phyloP scores from a whole-genome alignment of 2,329 filamentous ascomycete species.

The Pyrenophora graminea region DNA sequence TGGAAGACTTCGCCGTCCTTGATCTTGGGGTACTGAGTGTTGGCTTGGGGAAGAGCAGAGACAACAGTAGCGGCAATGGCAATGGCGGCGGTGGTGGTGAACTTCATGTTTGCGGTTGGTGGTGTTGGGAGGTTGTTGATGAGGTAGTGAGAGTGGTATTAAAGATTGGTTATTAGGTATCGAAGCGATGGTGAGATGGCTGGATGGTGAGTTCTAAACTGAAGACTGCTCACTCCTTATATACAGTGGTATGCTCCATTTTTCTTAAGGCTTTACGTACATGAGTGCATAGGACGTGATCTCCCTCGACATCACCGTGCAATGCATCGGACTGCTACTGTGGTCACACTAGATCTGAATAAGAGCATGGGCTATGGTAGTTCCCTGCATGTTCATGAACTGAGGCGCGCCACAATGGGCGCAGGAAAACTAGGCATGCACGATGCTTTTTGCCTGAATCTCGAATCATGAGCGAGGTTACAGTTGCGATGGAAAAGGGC shows the following conservation, averaged over 20 bases:
- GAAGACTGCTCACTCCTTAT: slow-evolving; percentile 11
- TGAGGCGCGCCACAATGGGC: slow-evolving; percentile 4
- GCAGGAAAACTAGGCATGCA: background rate
- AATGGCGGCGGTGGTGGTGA: background rate
- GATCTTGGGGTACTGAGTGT: slow-evolving; percentile 18
- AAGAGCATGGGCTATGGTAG: slow-evolving; percentile 13
- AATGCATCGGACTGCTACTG: slow-evolving; percentile 19
- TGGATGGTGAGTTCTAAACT: slow-evolving; percentile 5
- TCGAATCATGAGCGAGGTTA: slow-evolving; percentile 10
- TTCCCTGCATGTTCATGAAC: slow-evolving; percentile 11
- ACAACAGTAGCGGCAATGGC: background rate
- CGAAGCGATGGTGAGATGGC: slow-evolving; percentile 5
- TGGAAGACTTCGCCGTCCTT: slow-evolving; percentile 50
- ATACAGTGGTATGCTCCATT: slow-evolving; percentile 10
- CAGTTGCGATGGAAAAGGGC: background rate
- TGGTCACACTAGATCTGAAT: slow-evolving; percentile 20
- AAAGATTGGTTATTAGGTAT: slow-evolving; percentile 4
- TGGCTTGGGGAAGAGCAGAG: slow-evolving; percentile 11
- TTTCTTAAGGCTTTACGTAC: background rate
- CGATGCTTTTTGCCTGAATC: background rate
- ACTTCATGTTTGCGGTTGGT: slow-evolving; percentile 11
- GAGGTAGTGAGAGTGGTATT: slow-evolving; percentile 2
- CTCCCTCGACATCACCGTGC: slow-evolving; percentile 11
- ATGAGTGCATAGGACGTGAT: slow-evolving; percentile 10
- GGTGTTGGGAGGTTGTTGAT: slow-evolving; percentile 25